Conservation (phyloP, 2,329 filamentous ascomycete species). For the Phaeosphaeria sp. region DNA sequence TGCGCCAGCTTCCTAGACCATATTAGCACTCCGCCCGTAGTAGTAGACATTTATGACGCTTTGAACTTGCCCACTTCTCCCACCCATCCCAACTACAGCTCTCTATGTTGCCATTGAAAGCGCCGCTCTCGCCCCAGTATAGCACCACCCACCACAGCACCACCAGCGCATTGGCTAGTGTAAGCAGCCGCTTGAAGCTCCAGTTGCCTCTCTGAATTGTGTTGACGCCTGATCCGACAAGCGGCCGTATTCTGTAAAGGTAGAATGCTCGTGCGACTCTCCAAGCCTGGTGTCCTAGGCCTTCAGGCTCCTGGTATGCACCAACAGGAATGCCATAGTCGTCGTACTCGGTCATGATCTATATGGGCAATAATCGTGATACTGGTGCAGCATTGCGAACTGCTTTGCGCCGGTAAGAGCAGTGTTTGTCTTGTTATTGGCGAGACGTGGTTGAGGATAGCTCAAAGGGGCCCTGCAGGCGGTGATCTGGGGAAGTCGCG, state of each 20-base stretch:
- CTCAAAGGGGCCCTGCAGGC: background rate
- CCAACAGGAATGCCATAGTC: constrained; percentile 48
- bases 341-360: constrained; percentile 48
- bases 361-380: constrained; percentile 4
- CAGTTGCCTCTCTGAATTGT: constrained; percentile 25
- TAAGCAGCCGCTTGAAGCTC: constrained; percentile 33
- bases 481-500: constrained; percentile 17
- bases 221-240: constrained; percentile 17
- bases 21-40: background rate
- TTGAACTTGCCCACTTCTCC: constrained; percentile 81
- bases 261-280: constrained; percentile 38
- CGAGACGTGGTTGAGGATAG: constrained; percentile 6
- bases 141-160: constrained; percentile 77
- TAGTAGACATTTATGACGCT: background rate
- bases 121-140: constrained; percentile 83
- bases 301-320: constrained; percentile 46
- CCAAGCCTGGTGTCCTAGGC: constrained; percentile 39
- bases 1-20: constrained; percentile 72
- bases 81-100: constrained; percentile 83
- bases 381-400: constrained; percentile 40
- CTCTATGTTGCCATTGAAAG: constrained; percentile 74
- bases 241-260: constrained; percentile 38
- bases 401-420: constrained; percentile 1
- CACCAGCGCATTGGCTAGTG: constrained; percentile 61
- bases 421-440: constrained; percentile 13